Evolutionary conservation across 768 basidiomycete genomes (phyloP), one percentile per base, ranked within the genome.

Genomic region (Russula ochroleuca): DNA sequence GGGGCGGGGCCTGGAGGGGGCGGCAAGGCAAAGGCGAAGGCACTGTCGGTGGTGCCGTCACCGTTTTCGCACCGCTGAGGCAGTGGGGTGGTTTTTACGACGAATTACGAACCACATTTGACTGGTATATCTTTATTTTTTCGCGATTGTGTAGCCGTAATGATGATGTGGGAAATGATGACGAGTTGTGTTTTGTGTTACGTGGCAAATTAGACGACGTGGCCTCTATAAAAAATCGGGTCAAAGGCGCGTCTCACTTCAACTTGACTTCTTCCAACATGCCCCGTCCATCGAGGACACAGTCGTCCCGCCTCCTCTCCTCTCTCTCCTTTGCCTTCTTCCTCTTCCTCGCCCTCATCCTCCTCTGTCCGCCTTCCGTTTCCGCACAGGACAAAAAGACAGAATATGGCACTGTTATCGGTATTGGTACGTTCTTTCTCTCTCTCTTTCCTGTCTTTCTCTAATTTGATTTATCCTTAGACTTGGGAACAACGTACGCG

Each of bases 351-450:
- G 88, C 92, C 62, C 70, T 94, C 72, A 72, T 92, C 73, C 85
- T 83, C 73, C 77, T 93, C 67, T 85, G 83, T 70, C 87, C 90
- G 19, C 78, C 82, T 43, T 78, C 79, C 37, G 83, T 80, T 59
- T 77, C 75, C 56, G 92, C 91, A 50, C 85, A 88, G 68, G 87
- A 75, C 67, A 78, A 76, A 69, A 82, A 83, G 68, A 77, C 86
- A 35, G 90, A 94, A 71, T 94, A 90, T 75, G 94, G 94, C 61
- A 89, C 90, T 41, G 93, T 96, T 43, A 96, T 96, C 73, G 94
- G 92, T 83, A 92, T 93, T 73, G 90, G 88, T 91, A 68, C 53
- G 86, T 72, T 11, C 14, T n/a, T 15, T 1, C 5, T 58, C 49
- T 8, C 8, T 37, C 45, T 7, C 58, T 31, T 58, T 47, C 40